These are phyloP conservation scores for Hypsizygus marmoreus DNA, from an alignment of 768 basidiomycete genomes.

Conservation along the genomic window DNA sequence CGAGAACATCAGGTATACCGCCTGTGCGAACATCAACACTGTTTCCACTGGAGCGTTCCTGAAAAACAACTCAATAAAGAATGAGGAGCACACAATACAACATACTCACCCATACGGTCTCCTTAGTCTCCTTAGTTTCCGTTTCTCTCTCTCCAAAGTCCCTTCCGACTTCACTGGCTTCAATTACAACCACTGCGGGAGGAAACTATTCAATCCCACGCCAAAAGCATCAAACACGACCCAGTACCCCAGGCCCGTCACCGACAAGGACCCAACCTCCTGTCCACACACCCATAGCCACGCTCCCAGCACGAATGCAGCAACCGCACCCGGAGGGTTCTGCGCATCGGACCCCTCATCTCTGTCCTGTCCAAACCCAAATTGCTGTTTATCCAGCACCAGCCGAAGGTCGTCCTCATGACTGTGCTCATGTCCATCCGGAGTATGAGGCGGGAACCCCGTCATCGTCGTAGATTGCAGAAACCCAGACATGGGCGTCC, in stretches of 20 bases:
- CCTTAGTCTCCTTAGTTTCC: slow-evolving; percentile 59
- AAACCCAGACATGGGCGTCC: slow-evolving; percentile 58
- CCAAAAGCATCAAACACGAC: slow-evolving; percentile 94
- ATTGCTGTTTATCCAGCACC: background rate
- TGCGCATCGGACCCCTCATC: background rate
- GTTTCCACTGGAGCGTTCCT: slow-evolving; percentile 72
- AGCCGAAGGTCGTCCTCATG: background rate
- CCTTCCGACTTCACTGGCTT: slow-evolving; percentile 13
- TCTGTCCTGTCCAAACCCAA: background rate
- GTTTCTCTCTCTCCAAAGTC: slow-evolving; percentile 25
- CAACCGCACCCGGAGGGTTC: slow-evolving; percentile 19
- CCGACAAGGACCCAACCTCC: slow-evolving; percentile 79
- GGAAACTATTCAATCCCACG: slow-evolving; percentile 52
- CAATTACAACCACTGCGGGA: slow-evolving; percentile 45
- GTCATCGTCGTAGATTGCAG: slow-evolving; percentile 32
- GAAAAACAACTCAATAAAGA: slow-evolving; percentile 13
- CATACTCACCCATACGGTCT: slow-evolving; percentile 55
- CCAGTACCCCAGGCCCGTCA: slow-evolving; percentile 94
- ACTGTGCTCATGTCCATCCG: slow-evolving; percentile 15
- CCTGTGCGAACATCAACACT: slow-evolving; percentile 82
- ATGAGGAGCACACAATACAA: no score
- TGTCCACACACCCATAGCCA: slow-evolving; percentile 91
- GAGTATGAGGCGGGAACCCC: slow-evolving; percentile 16
- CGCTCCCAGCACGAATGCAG: slow-evolving; percentile 67
- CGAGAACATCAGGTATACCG: slow-evolving; percentile 92